A percentile compares a stretch with the other conserved stretches of the same genome.
These are phyloP conservation scores for Leishmania aethiopica DNA, from an alignment of 208 protist species.

Conservation along the genomic window DNA sequence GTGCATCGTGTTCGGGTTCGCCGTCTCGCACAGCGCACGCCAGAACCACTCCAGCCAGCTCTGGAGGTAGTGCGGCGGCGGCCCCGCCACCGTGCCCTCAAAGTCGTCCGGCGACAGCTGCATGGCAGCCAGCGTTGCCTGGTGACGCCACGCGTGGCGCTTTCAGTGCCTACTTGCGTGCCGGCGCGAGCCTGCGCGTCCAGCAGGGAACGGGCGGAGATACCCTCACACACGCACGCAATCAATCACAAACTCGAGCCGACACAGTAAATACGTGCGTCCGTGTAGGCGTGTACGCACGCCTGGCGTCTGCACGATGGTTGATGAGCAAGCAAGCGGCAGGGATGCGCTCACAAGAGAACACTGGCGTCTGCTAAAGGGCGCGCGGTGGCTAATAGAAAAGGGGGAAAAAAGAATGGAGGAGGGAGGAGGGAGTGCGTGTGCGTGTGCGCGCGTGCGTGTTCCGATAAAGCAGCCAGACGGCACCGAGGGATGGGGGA, in stretches of 20 bases:
- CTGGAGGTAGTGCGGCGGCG: conserved; percentile 7
- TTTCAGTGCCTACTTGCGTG: neutral
- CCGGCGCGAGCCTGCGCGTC: no score
- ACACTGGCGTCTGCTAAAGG: neutral
- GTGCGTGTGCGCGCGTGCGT: neutral
- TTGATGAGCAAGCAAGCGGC: no score
- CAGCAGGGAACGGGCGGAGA: neutral
- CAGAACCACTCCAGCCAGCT: conserved; percentile 28
- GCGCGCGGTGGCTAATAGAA: no score
- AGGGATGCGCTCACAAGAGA: neutral
- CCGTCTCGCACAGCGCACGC: conserved; percentile 50
- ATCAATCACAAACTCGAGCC: no score
- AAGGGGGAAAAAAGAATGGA: neutral
- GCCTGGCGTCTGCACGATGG: neutral
- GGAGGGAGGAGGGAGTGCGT: neutral
- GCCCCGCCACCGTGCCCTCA: conserved; percentile 2
- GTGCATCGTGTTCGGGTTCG: conserved; percentile 66
- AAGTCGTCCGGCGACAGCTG: conserved; percentile 16
- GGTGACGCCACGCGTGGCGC: neutral
- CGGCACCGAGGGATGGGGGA: neutral
- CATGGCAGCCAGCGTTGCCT: neutral
- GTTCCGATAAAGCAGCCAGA: neutral
- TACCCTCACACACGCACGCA: neutral
- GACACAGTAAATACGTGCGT: neutral
- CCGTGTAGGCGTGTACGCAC: neutral